A percentile compares a stretch with the other conserved stretches of the same genome.
These are phyloP conservation scores for Rhododendron williamsianum DNA, from an alignment of 148 eudicot species.

Conservation along the genomic window DNA sequence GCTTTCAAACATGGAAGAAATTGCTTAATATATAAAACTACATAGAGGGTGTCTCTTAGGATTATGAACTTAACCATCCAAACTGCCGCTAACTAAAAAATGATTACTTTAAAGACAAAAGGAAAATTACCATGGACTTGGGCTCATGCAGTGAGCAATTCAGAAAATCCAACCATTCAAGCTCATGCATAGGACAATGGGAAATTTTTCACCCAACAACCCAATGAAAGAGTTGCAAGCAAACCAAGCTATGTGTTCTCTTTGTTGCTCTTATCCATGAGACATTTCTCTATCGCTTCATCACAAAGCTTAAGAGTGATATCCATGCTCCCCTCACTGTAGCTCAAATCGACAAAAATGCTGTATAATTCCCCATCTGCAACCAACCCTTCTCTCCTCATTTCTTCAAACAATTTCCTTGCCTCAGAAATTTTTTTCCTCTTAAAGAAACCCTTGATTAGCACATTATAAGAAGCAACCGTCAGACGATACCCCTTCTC, in stretches of 20 bases:
- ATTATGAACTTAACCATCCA: not conserved
- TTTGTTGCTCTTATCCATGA: slow-evolving; percentile 28
- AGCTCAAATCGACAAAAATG: slow-evolving; percentile 57
- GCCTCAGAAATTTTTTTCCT: slow-evolving; percentile 77
- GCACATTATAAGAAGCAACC: slow-evolving; percentile 52
- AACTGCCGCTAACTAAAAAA: not conserved
- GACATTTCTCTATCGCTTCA: slow-evolving; percentile 52
- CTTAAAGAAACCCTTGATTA: slow-evolving; percentile 72
- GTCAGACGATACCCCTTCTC: slow-evolving; percentile 61
- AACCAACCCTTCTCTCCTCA: slow-evolving; percentile 55
- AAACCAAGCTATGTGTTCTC: slow-evolving; percentile 16
- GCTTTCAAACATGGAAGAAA: not conserved
- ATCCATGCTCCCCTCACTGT: slow-evolving; percentile 57
- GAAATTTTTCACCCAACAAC: not conserved
- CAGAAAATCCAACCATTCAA: not conserved
- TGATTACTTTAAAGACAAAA: not conserved
- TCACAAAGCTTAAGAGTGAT: slow-evolving; percentile 69
- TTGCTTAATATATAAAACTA: not conserved
- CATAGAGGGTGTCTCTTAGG: not conserved
- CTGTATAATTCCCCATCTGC: slow-evolving; percentile 52
- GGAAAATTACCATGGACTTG: slow-evolving; percentile 9
- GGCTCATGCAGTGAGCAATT: not conserved
- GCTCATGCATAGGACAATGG: not conserved
- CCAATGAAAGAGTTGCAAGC: not conserved
- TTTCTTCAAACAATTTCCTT: slow-evolving; percentile 65